Evolutionary conservation across 179 eudicot genomes (phyloP).

Genomic region (Corrigiola litoralis): DNA sequence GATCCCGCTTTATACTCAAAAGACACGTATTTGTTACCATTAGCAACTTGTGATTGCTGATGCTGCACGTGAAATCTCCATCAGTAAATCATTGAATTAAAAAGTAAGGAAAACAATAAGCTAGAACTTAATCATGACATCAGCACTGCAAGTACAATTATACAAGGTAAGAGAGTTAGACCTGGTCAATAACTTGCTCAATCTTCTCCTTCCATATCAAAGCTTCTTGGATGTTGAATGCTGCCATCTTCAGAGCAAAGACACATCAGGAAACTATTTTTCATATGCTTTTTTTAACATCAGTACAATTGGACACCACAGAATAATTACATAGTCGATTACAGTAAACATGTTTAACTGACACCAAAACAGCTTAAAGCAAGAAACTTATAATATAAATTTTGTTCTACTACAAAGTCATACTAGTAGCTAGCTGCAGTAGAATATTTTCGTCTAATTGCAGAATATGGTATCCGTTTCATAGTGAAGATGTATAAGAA

Average conservation of each 20-base stretch:
- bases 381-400: background rate
- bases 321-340: constrained; percentile 14
- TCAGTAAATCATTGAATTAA: constrained; percentile 13
- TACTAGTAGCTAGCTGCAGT: constrained; percentile 13
- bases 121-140: background rate
- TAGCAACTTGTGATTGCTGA: constrained; percentile 78
- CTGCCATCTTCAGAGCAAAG: constrained; percentile 57
- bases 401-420: constrained; percentile 3
- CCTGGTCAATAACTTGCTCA: constrained; percentile 98
- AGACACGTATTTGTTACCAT: constrained; percentile 71
- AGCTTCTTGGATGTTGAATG: constrained; percentile 99
- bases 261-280: constrained; percentile 20
- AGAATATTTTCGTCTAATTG: constrained; percentile 1
- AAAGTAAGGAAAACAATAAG: background rate
- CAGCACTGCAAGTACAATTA: constrained; percentile 3
- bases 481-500: background rate
- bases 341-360: background rate
- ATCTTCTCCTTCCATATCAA: constrained; percentile 96
- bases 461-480: constrained; percentile 4
- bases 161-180: constrained; percentile 17
- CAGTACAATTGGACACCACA: constrained; percentile 17
- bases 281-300: constrained; percentile 11
- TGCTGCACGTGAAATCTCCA: constrained; percentile 51
- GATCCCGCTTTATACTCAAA: constrained; percentile 86
- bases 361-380: constrained; percentile 7